Conservation (phyloP, 1,284 basidiomycete genomes). For the Lentinula novae-zelandiae region DNA sequence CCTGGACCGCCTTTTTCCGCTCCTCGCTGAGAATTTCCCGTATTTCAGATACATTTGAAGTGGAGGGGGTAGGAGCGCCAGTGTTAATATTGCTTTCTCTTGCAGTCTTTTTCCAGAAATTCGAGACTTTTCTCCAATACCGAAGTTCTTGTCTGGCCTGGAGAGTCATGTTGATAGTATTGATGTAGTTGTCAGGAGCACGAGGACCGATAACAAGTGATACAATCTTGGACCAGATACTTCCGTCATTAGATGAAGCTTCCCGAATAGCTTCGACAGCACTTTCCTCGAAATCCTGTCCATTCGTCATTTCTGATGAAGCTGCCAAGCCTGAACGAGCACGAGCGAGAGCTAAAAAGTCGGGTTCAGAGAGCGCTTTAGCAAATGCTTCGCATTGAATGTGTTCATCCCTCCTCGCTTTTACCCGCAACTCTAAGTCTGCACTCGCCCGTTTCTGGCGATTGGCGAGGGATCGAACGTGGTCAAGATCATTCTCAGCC, state of each 20-base stretch:
- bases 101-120: constrained; percentile 38
- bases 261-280: constrained; percentile 32
- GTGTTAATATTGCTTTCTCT: constrained; percentile 24
- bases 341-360: neutral
- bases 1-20: constrained; percentile 10
- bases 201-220: constrained; percentile 28
- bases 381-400: constrained; percentile 4
- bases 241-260: constrained; percentile 24
- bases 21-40: constrained; percentile 15
- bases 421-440: neutral
- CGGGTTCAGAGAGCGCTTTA: neutral
- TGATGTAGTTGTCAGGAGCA: constrained; percentile 34
- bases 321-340: neutral
- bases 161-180: constrained; percentile 36
- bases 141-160: constrained; percentile 30
- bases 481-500: constrained; percentile 2
- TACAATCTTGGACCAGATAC: constrained; percentile 29
- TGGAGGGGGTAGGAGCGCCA: constrained; percentile 33
- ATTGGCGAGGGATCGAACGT: constrained; percentile 1
- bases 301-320: neutral
- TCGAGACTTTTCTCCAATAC: constrained; percentile 30
- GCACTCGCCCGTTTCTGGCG: constrained; percentile 4
- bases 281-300: constrained; percentile 27
- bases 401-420: constrained; percentile 4
- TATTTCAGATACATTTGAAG: constrained; percentile 35